These are phyloP conservation scores for Phytopythium ostracodes DNA, from an alignment of 352 stramenopile genomes.

Conservation along the genomic window DNA sequence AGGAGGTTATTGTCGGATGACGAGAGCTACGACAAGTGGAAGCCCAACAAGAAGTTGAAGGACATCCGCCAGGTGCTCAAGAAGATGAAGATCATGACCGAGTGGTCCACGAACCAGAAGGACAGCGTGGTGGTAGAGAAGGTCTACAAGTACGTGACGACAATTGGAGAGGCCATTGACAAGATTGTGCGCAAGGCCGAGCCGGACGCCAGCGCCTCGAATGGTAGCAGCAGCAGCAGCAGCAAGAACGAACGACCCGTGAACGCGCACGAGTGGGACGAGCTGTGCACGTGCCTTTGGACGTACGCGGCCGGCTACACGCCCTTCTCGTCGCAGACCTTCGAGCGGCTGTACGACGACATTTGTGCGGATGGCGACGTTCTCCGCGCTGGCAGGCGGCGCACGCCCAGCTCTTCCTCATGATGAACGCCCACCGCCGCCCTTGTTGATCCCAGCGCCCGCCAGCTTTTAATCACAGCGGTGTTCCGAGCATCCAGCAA, in stretches of 20 bases:
- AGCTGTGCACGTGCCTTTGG: slow-evolving; percentile 78
- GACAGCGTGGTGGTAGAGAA: slow-evolving; percentile 85
- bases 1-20: slow-evolving; percentile 36
- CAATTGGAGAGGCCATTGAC: slow-evolving; percentile 79
- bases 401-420: background rate
- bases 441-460: background rate
- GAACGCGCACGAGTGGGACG: slow-evolving; percentile 49
- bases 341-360: slow-evolving; percentile 85
- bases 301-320: slow-evolving; percentile 73
- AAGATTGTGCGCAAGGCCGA: slow-evolving; percentile 55
- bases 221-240: background rate
- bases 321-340: slow-evolving; percentile 63
- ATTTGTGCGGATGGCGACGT: slow-evolving; percentile 70
- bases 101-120: slow-evolving; percentile 78
- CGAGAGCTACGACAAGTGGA: slow-evolving; percentile 73
- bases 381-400: slow-evolving; percentile 20
- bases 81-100: slow-evolving; percentile 84
- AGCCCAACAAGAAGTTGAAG: slow-evolving; percentile 66
- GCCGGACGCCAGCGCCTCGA: slow-evolving; percentile 1
- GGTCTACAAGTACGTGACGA: slow-evolving; percentile 83
- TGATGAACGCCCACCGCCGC: background rate
- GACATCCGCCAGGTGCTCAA: slow-evolving; percentile 80
- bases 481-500: background rate
- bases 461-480: background rate
- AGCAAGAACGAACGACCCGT: slow-evolving; percentile 11